A percentile compares a stretch with the other conserved stretches of the same genome.
These are phyloP conservation scores for Colletotrichum sp. DNA, from an alignment of 2,329 filamentous ascomycete species.

Conservation along the genomic window DNA sequence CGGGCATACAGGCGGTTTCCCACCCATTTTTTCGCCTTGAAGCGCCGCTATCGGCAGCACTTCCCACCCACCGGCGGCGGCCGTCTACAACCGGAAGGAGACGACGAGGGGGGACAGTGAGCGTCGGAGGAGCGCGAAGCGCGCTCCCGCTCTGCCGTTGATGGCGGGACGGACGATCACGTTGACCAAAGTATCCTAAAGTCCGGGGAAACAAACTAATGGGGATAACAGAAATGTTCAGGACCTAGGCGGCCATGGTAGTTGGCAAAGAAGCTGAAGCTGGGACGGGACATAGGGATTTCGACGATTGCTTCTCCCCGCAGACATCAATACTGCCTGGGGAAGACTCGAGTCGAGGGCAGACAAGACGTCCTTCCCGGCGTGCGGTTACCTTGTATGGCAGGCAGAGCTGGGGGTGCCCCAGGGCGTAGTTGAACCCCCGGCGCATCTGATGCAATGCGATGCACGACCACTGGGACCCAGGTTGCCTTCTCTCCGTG, in stretches of 20 bases:
- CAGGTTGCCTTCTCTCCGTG: not conserved
- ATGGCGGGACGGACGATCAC: not conserved
- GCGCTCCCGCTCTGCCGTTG: not conserved
- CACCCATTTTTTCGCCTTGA: not conserved
- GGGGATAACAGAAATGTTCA: too few relatives aligned
- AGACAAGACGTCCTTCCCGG: not conserved
- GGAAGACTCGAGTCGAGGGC: not conserved
- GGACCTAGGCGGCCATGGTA: not conserved
- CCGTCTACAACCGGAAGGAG: not conserved
- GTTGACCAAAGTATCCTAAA: too few relatives aligned
- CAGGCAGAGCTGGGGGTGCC: not conserved
- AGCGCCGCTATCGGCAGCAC: not conserved
- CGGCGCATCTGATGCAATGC: constrained; percentile 14
- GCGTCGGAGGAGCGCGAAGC: not conserved
- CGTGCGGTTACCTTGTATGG: not conserved
- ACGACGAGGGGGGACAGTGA: not conserved
- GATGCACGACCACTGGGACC: not conserved
- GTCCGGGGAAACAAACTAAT: too few relatives aligned
- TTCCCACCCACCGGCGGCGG: not conserved
- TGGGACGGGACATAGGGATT: not conserved
- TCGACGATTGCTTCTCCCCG: not conserved
- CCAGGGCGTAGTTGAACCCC: not conserved
- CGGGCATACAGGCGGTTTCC: not conserved
- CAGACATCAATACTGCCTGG: not conserved
- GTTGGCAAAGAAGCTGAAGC: not conserved